Evolutionary conservation across 208 protist genomes (phyloP).

Genomic region (Trypanosoma mega): DNA sequence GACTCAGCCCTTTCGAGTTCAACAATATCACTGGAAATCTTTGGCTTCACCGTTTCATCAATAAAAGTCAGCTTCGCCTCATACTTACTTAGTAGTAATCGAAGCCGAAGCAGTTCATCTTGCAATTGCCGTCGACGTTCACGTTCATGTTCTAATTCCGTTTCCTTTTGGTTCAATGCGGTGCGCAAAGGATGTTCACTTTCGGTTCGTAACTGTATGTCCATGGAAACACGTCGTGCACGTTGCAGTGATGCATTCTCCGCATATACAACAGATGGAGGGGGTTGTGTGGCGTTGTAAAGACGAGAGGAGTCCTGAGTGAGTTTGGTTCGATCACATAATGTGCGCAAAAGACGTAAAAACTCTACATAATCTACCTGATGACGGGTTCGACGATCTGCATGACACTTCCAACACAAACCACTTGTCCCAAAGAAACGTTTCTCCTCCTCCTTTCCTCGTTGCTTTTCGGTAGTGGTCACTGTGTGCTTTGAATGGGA

Average conservation of each 20-base stretch:
- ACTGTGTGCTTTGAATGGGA: no score
- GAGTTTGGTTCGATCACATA: background rate
- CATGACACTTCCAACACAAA: conserved; percentile 26
- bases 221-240: no score
- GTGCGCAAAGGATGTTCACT: background rate
- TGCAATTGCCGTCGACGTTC: conserved; percentile 19
- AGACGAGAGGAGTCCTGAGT: no score
- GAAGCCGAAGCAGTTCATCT: conserved; percentile 26
- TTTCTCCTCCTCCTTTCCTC: background rate
- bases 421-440: background rate
- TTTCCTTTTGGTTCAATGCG: background rate
- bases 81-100: conserved; percentile 28
- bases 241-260: no score
- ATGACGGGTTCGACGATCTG: background rate
- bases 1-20: conserved; percentile 25
- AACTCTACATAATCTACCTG: conserved; percentile 12
- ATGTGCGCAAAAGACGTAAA: conserved; percentile 11
- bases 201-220: background rate
- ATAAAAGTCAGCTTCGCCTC: conserved; percentile 38
- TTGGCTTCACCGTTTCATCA: conserved; percentile 36
- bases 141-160: conserved; percentile 14
- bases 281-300: no score
- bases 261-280: no score
- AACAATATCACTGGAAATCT: conserved; percentile 26
- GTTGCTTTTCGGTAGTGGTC: no score